Percentiles rank a stretch among this genome's conserved stretches.
phyloP scores from a whole-genome alignment of 2,329 filamentous ascomycete species.

The Epichloe sylvatica region DNA sequence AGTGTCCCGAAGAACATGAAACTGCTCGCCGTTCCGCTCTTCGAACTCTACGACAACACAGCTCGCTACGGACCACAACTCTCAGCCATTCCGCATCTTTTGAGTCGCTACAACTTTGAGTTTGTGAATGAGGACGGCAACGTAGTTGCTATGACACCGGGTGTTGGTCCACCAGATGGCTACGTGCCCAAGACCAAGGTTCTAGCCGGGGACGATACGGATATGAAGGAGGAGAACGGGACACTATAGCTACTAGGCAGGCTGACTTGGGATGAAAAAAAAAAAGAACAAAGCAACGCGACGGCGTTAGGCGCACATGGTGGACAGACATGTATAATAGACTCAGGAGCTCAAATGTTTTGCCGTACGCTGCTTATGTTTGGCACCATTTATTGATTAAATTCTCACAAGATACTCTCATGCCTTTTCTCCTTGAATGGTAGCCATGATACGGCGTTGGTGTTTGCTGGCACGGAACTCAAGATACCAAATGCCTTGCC shows the following conservation, averaged over 20 bases:
- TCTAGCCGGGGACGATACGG: conserved; percentile 46
- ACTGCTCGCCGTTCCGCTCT: conserved; percentile 85
- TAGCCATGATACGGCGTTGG: conserved; percentile 71
- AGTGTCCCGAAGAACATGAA: conserved; percentile 99
- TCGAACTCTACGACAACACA: conserved; percentile 97
- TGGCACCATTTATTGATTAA: background rate
- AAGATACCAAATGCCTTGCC: conserved; percentile 88
- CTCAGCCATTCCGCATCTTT: conserved; percentile 85
- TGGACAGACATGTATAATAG: conserved; percentile 6
- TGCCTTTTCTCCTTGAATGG: conserved; percentile 75
- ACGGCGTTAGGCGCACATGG: conserved; percentile 23
- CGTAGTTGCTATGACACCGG: conserved; percentile 72
- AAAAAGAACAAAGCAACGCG: conserved; percentile 10
- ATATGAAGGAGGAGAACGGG: conserved; percentile 42
- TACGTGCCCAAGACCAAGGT: conserved; percentile 52
- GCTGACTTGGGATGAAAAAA: conserved; percentile 11
- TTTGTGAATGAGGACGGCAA: conserved; percentile 90
- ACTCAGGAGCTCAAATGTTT: background rate
- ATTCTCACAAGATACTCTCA: conserved; percentile 9
- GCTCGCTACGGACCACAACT: conserved; percentile 89
- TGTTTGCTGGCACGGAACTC: conserved; percentile 74
- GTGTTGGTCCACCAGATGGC: conserved; percentile 43
- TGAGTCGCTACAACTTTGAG: conserved; percentile 94
- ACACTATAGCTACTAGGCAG: conserved; percentile 14
- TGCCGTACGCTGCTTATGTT: background rate